Base-by-base conservation (phyloP, 441 rosid species). In the Populus hybrid region DNA sequence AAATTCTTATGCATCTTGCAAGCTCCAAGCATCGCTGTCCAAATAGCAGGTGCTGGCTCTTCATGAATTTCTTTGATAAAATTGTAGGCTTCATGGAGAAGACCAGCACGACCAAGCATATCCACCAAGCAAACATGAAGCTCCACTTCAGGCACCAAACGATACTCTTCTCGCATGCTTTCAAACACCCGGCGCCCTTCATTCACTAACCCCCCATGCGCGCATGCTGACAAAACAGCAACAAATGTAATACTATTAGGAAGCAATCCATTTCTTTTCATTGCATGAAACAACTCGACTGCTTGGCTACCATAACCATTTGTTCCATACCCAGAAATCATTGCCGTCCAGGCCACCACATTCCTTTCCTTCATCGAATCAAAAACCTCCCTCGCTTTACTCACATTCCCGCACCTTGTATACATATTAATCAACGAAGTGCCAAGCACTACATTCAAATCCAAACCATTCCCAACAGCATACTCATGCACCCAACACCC, bases 21-120 rank as follows among this genome's bases (percentile, higher is more conserved):
- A 64, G 97, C 95, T 77, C 99, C 99, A 21, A 95, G 95, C 93
- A 95, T 88, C 1, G 99, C 97, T 34, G 95, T 92, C 97, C 94
- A 91, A 35, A 95, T 85, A 20, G 99, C 97, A 3, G 93, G 91
- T 69, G 88, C 86, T 66, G 83, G 85, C 72, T 84, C 84, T 72
- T 79, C 42, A 64, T 86, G 89, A 77, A 84, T 83, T 67, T 78
- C 81, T 34, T 74, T 82, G 74, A 91, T 81, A 46, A 89, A 91
- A 10, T 68, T 77, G 81, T 88, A 88, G 26, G 98, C 97, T 83
- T 91, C 94, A 0, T 86, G 81, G 0, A 92, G 80, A 77, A 84
- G 80, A 74, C 98, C 99, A 6, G 92, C 99, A n/a, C 97, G 88
- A 36, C 98, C 97, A 50, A 95, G 89, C 97, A 93, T 85, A 84